Conservation (phyloP, 768 basidiomycete species). For the Hericium coralloides region DNA sequence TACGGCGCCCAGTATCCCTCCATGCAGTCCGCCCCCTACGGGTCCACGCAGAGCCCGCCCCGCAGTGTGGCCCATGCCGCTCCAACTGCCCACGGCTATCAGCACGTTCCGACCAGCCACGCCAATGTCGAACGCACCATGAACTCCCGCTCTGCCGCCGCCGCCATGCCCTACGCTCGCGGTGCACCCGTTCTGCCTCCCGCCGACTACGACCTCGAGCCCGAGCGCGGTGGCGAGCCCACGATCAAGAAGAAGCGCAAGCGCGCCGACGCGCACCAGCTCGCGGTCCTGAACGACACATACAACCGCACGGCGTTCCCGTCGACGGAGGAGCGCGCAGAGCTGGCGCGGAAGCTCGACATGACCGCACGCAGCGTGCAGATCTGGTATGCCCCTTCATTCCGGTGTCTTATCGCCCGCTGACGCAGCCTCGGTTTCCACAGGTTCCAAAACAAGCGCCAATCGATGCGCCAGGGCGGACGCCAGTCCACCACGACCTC, state of each 20-base stretch:
- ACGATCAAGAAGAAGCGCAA: conserved; percentile 83
- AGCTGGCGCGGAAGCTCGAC: conserved; percentile 65
- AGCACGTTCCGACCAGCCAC: conserved; percentile 20
- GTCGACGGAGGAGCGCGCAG: conserved; percentile 77
- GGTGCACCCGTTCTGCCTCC: conserved; percentile 17
- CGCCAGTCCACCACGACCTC: conserved; percentile 2
- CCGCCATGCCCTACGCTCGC: conserved; percentile 45
- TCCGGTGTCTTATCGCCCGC: background rate
- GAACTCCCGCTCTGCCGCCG: conserved; percentile 22
- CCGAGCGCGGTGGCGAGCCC: conserved; percentile 37
- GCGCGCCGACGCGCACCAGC: conserved; percentile 71
- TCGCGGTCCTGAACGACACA: conserved; percentile 73
- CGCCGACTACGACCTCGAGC: conserved; percentile 12
- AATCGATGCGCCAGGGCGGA: conserved; percentile 10
- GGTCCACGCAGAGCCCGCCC: conserved; percentile 8
- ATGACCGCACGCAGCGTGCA: conserved; percentile 84
- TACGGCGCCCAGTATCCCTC: conserved; percentile 3
- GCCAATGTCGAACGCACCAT: conserved; percentile 22
- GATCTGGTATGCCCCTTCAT: conserved; percentile 52
- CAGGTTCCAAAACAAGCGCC: conserved; percentile 14
- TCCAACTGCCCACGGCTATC: conserved; percentile 9
- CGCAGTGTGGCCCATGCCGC: conserved; percentile 13
- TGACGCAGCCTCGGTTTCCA: background rate
- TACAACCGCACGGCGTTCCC: conserved; percentile 80
- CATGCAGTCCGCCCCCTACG: background rate